These are phyloP conservation scores for Collariella sp. DNA, from an alignment of 495 filamentous ascomycete species.

Conservation along the genomic window DNA sequence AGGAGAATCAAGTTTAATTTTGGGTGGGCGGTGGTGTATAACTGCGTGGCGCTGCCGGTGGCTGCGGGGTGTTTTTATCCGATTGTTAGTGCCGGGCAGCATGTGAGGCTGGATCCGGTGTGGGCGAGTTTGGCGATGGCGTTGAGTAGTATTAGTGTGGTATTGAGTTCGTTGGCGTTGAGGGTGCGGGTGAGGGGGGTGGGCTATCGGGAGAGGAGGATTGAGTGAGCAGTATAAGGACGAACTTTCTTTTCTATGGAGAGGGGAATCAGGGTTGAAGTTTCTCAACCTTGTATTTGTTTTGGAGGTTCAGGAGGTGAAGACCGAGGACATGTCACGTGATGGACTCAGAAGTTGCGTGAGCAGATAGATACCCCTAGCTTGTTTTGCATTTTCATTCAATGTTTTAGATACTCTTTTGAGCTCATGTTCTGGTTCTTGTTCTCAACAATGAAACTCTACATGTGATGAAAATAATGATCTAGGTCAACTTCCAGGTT, in stretches of 20 bases:
- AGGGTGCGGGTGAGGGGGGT: conserved; percentile 40
- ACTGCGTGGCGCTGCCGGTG: conserved; percentile 67
- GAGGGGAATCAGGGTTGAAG: neutral
- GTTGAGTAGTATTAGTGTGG: conserved; percentile 71
- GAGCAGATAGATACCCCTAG: neutral
- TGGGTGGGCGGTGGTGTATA: conserved; percentile 82
- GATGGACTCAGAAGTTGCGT: too few species aligned
- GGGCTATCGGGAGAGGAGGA: conserved; percentile 37
- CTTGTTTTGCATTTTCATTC: too few species aligned
- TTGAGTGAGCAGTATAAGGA: conserved; percentile 12
- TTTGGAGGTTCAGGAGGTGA: too few species aligned
- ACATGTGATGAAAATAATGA: too few species aligned
- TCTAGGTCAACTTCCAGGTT: neutral
- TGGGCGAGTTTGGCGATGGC: conserved; percentile 89
- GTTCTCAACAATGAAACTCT: too few species aligned
- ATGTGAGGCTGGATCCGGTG: conserved; percentile 62
- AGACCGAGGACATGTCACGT: neutral
- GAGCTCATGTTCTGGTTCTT: too few species aligned
- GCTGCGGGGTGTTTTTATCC: conserved; percentile 78
- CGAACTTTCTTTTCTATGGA: too few species aligned
- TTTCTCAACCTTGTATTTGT: neutral
- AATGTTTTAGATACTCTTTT: too few species aligned
- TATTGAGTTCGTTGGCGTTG: conserved; percentile 61
- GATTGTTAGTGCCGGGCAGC: conserved; percentile 42
- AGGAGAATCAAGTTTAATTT: conserved; percentile 79